Conservation (phyloP, 2,329 filamentous ascomycete species). For the Talaromyces albobiverticillius region DNA sequence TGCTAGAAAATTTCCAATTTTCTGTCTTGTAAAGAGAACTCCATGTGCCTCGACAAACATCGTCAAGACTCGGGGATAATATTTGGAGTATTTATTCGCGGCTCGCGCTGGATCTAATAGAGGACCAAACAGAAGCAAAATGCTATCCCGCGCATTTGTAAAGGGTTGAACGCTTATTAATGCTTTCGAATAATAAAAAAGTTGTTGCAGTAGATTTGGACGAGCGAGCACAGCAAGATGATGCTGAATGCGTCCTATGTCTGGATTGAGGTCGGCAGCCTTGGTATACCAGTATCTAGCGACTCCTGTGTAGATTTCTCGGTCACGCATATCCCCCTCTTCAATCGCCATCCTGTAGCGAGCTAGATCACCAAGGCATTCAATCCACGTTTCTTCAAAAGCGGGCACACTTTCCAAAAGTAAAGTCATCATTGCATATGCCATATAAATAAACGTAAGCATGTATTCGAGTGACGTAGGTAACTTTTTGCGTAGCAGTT, state of each 20-base stretch:
- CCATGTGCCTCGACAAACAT: slow-evolving; percentile 55
- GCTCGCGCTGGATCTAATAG: slow-evolving; percentile 42
- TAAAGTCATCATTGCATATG: slow-evolving; percentile 86
- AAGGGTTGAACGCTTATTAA: slow-evolving; percentile 56
- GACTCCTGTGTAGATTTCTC: slow-evolving; percentile 78
- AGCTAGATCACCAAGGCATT: slow-evolving; percentile 82
- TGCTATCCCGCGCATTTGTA: slow-evolving; percentile 54
- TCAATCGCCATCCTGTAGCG: slow-evolving; percentile 91
- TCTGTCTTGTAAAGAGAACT: slow-evolving; percentile 41
- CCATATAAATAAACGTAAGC: slow-evolving; percentile 83
- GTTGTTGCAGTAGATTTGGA: slow-evolving; percentile 55
- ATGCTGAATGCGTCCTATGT: slow-evolving; percentile 77
- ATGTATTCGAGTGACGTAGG: slow-evolving; percentile 82
- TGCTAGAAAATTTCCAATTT: slow-evolving; percentile 37
- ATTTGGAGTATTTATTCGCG: slow-evolving; percentile 24
- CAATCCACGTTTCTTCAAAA: slow-evolving; percentile 89
- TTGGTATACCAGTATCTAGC: slow-evolving; percentile 81
- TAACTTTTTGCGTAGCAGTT: slow-evolving; percentile 69
- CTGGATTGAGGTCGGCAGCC: slow-evolving; percentile 72
- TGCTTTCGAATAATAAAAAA: slow-evolving; percentile 60
- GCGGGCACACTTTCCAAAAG: slow-evolving; percentile 79
- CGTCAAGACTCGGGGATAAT: slow-evolving; percentile 33
- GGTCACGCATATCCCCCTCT: slow-evolving; percentile 69
- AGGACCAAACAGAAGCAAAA: slow-evolving; percentile 55
- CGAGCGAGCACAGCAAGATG: slow-evolving; percentile 70